Evolutionary conservation across 345 rosid genomes (phyloP), one percentile per base, ranked within the genome.

Genomic region (Gossypium herbaceum): DNA sequence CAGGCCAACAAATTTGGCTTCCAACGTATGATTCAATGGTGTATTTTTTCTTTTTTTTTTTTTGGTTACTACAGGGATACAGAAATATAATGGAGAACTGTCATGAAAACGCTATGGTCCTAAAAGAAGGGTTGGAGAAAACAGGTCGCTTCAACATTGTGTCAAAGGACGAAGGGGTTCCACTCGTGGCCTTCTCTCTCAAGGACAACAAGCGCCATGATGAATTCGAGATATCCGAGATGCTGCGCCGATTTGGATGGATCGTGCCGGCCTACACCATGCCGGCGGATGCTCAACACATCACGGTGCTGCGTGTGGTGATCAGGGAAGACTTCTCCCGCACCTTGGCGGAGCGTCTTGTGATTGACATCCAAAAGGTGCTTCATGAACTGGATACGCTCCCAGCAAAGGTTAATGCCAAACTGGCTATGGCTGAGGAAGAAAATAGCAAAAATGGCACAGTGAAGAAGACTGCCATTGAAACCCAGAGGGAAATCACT

Each of bases 161-260:
- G 25, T 94, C 98, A 2, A 94, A 92, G 77, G 94, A 94, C 62
- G 17, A 80, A 2, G 98, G 98, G 3, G 98, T 94, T 1, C 98
- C 98, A 1, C 78, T 94, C 0, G 94, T 94, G 51, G 97, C 98
- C 24, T 92, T 94, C 79, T 94, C 98, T 5, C 91, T 94, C 72
- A 91, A 87, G 75, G 92, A 94, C 85, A 83, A 84, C 73, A 81
- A 79, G 78, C 74, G 82, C 15, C 91, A 94, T 71, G 78, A 85
- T 20, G 98, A 94, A 73, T 92, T 91, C 22, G 94, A 92, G 79
- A 85, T 94, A 48, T 82, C 98, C 0, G 97, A 94, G 45, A 80
- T 81, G 89, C 86, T 94, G 29, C 90, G 97, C 3, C 91, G 98
- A 17, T 92, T 84, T n/a, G 97, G 98, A 0, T 94, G 98, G 97